Base-by-base conservation (phyloP, 2,329 filamentous ascomycete genomes). In the Westerdykella aurantiaca region DNA sequence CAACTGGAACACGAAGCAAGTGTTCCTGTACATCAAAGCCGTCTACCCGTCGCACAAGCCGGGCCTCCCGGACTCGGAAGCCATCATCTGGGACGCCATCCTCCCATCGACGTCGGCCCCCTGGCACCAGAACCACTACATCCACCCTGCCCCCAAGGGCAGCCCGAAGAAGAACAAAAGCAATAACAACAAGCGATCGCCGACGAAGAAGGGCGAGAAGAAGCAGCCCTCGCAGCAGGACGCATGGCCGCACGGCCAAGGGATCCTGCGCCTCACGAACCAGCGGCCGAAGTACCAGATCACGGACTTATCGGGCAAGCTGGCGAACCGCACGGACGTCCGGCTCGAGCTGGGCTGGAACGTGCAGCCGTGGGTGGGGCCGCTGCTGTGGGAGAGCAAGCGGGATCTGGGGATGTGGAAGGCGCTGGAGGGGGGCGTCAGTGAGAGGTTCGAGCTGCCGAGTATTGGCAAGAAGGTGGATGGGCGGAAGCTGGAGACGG, bases 1-100 rank as follows among this genome's bases (percentile, higher is more conserved):
- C 79, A 95, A 87, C 63, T 98, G 91, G 93, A 98, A 98, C 77
- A 98, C 94, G 16, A 98, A 98, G 70, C 88, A 97, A 72, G 74
- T 98, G 60, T 98, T 97, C 72, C 83, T 96, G 67, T 98, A 95
- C 73, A 83, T 98, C 46, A 91, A 88, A 43, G 91, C 91, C 43
- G 83, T 76, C 44, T 85, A 84, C 64, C 74, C 75, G 31, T 72
- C 74, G 31, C 69, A 70, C 38, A 67, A 68, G 38, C 45, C 67
- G 46, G 51, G 49, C 33, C 60, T 70, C 50, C 70, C 72, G 10
- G 50, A 65, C 39, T 74, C 72, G 31, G 72, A 89, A 70, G 86
- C 87, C 56, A 85, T 96, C 50, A 91, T 98, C 71, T 97, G 91
- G 93, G 91, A 98, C 71, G 79, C 77, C 53, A 97, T 98, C 72